Evolutionary conservation across 129 eudicot genomes (phyloP).

Genomic region (Erigeron canadensis): DNA sequence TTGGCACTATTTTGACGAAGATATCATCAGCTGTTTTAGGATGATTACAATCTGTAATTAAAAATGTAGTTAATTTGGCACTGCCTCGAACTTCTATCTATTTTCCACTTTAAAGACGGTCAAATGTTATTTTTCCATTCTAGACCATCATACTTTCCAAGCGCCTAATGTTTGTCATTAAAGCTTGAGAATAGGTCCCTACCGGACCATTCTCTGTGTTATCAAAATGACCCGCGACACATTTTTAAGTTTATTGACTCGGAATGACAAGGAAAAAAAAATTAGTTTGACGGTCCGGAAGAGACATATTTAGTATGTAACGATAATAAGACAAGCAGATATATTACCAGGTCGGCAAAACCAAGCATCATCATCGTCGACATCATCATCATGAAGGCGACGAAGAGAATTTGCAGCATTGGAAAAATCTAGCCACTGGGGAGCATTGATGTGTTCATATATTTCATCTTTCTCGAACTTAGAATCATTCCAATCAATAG

Average conservation of each 20-base stretch:
- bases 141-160: no score
- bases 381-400: conserved; percentile 26
- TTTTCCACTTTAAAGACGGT: no score
- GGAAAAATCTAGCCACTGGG: conserved; percentile 61
- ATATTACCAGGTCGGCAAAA: conserved; percentile 63
- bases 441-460: conserved; percentile 62
- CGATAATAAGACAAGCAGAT: neutral
- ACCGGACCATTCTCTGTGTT: no score
- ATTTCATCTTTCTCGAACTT: conserved; percentile 54
- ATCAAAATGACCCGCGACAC: neutral
- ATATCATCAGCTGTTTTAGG: conserved; percentile 75
- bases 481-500: conserved; percentile 67
- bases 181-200: no score
- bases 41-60: conserved; percentile 62
- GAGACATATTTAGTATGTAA: no score
- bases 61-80: neutral
- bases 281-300: no score
- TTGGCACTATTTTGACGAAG: conserved; percentile 30
- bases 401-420: conserved; percentile 12
- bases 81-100: no score
- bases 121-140: no score
- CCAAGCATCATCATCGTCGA: conserved; percentile 40
- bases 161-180: no score
- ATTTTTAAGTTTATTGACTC: no score
- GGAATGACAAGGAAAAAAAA: neutral